These are phyloP conservation scores for Metschnikowia anglica DNA, from an alignment of 805 yeast genomes.

Conservation along the genomic window DNA sequence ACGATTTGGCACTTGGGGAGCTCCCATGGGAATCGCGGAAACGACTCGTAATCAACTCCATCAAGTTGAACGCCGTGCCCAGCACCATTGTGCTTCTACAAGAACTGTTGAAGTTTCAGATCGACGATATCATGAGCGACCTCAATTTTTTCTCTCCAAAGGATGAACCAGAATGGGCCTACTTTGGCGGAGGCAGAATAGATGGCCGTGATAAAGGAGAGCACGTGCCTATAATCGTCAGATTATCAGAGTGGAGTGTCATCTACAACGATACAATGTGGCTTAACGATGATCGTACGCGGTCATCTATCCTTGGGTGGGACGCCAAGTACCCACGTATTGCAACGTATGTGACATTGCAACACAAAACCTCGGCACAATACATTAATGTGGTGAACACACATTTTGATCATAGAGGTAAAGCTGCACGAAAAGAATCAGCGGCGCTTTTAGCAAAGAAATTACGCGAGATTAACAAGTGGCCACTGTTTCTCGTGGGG, in stretches of 20 bases:
- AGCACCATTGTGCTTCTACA: constrained; percentile 24
- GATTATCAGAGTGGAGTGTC: constrained; percentile 20
- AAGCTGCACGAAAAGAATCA: constrained; percentile 13
- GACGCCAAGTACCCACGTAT: constrained; percentile 23
- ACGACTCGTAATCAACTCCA: constrained; percentile 18
- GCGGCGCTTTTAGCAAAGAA: constrained; percentile 12
- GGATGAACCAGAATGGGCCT: constrained; percentile 17
- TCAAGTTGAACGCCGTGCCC: constrained; percentile 21
- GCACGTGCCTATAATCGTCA: constrained; percentile 21
- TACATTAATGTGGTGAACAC: constrained; percentile 23
- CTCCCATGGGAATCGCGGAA: constrained; percentile 26
- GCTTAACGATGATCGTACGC: constrained; percentile 17
- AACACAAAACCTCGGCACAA: constrained; percentile 12
- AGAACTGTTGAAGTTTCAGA: constrained; percentile 21
- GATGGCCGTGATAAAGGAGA: constrained; percentile 22
- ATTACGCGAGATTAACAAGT: constrained; percentile 19
- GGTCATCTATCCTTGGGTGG: constrained; percentile 19
- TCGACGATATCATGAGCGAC: constrained; percentile 18
- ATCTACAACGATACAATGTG: constrained; percentile 20
- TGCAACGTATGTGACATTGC: constrained; percentile 21
- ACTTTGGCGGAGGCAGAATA: constrained; percentile 20
- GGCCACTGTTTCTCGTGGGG: constrained; percentile 36
- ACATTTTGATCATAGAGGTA: constrained; percentile 23
- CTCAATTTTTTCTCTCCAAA: constrained; percentile 14
- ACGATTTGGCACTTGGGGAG: constrained; percentile 26